Conservation (phyloP, 164 flowering plant genomes). For the Vitis rupestris region DNA sequence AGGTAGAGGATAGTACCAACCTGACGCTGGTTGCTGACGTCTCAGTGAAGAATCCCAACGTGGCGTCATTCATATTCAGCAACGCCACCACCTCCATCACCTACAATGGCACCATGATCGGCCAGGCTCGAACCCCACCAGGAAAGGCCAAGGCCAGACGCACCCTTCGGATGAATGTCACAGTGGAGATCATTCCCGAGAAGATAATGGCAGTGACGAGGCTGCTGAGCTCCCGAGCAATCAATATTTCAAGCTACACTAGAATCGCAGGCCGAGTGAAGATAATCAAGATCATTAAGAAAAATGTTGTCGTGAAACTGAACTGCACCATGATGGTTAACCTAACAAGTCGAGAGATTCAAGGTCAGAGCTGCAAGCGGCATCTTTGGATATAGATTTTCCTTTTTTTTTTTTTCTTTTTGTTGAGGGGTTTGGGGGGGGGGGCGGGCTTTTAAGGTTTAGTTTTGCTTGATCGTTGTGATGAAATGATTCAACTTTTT, state of each 20-base stretch:
- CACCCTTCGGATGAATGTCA: constrained; percentile 34
- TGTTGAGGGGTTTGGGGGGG: too few species aligned
- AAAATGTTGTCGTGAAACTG: constrained; percentile 11
- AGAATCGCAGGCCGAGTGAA: constrained; percentile 20
- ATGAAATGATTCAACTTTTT: too few species aligned
- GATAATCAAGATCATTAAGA: constrained; percentile 11
- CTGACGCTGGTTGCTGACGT: constrained; percentile 17
- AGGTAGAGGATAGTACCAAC: constrained; percentile 13
- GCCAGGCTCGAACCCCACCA: constrained; percentile 30
- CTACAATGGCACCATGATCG: constrained; percentile 32
- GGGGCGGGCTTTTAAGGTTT: too few species aligned
- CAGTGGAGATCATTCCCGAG: constrained; percentile 20
- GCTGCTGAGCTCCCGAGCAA: constrained; percentile 7
- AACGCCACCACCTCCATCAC: constrained; percentile 29
- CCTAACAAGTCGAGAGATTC: constrained; percentile 1
- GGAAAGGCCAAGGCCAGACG: constrained; percentile 38
- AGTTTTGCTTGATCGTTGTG: too few species aligned
- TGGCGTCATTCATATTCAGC: constrained; percentile 34
- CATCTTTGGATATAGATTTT: constrained; percentile 8
- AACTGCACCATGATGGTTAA: constrained; percentile 17
- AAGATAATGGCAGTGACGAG: constrained; percentile 10
- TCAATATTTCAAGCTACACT: constrained; percentile 17
- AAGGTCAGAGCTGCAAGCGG: constrained; percentile 14
- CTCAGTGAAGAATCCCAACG: constrained; percentile 40
- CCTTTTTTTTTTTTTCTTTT: too few species aligned